A percentile compares a stretch with the other conserved stretches of the same genome.
These are phyloP conservation scores for Rubia balearica DNA, from an alignment of 305 asterid genomes.

Conservation along the genomic window DNA sequence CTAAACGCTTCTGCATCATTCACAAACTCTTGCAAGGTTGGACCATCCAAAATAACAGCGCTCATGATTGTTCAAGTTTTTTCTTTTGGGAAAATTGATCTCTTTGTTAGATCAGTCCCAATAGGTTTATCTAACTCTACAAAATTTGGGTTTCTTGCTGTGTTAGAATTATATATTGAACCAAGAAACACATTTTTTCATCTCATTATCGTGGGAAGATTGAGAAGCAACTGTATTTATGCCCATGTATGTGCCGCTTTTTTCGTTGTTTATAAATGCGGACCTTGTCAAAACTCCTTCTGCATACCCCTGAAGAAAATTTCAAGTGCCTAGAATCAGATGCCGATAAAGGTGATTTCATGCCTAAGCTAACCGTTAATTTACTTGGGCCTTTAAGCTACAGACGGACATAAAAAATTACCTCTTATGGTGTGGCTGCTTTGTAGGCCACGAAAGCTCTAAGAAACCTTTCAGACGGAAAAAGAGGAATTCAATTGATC, in stretches of 20 bases:
- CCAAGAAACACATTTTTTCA: background rate
- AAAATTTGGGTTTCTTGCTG: background rate
- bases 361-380: background rate
- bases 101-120: background rate
- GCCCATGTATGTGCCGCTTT: background rate
- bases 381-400: background rate
- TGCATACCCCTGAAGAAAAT: background rate
- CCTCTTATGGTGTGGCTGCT: too few species aligned
- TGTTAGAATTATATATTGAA: background rate
- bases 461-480: too few species aligned
- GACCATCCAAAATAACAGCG: slow-evolving; percentile 43
- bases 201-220: background rate
- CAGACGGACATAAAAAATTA: too few species aligned
- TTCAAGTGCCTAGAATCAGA: background rate
- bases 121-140: background rate
- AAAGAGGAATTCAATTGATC: too few species aligned
- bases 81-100: background rate
- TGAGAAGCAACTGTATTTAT: background rate
- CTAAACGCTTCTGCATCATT: slow-evolving; percentile 37
- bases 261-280: background rate
- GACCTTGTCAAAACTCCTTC: background rate
- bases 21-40: slow-evolving; percentile 37
- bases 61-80: slow-evolving; percentile 28
- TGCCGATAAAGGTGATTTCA: background rate
- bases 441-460: too few species aligned